These are phyloP conservation scores for Nepenthes mirabilis DNA, from an alignment of 148 eudicot species.

Conservation along the genomic window DNA sequence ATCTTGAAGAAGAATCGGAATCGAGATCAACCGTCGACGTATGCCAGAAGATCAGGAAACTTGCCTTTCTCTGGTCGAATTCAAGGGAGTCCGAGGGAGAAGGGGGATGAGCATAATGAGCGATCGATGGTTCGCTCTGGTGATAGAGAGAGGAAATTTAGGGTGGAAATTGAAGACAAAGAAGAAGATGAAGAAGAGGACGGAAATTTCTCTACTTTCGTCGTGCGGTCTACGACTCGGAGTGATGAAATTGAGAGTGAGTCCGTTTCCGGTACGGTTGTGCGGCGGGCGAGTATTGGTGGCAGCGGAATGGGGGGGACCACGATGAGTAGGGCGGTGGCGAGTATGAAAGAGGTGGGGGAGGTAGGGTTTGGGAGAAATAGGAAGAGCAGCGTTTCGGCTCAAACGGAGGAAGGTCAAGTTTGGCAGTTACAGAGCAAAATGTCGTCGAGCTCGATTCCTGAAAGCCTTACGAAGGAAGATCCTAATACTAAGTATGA, in stretches of 20 bases:
- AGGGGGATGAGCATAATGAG: constrained; percentile 15
- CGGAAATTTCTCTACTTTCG: constrained; percentile 55
- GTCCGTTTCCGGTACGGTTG: constrained; percentile 41
- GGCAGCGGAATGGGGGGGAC: constrained; percentile 21
- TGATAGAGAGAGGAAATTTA: constrained; percentile 6
- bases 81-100: constrained; percentile 13
- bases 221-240: constrained; percentile 37
- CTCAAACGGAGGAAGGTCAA: constrained; percentile 19
- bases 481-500: constrained; percentile 79
- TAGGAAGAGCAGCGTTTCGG: constrained; percentile 20
- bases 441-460: constrained; percentile 70
- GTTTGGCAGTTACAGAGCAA: constrained; percentile 43
- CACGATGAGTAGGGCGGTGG: constrained; percentile 82
- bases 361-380: constrained; percentile 52
- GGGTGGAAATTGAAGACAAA: constrained; percentile 8
- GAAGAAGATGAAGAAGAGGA: constrained; percentile 31
- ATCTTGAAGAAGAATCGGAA: constrained; percentile 35
- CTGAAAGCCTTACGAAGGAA: constrained; percentile 65
- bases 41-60: constrained; percentile 19
- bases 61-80: constrained; percentile 10
- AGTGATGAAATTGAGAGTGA: constrained; percentile 34
- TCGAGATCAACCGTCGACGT: constrained; percentile 2
- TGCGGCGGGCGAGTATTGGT: constrained; percentile 32
- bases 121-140: constrained; percentile 3
- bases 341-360: constrained; percentile 76